phyloP scores from a whole-genome alignment of 305 asterid genomes.

The Stenogyne calaminthoides region DNA sequence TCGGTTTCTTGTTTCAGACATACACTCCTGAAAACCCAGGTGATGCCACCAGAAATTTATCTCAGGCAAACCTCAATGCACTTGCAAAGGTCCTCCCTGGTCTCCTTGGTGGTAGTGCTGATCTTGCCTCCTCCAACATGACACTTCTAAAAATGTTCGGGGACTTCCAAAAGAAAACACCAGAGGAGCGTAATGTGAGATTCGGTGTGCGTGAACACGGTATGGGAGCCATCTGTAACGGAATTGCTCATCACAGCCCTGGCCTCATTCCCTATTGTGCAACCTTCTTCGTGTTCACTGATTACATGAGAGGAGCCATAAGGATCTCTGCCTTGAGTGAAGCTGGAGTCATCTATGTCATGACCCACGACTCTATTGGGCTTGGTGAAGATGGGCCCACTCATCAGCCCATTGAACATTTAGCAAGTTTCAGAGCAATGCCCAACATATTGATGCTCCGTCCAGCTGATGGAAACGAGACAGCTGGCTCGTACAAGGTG shows the following conservation, averaged over 20 bases:
- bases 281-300: slow-evolving; percentile 95
- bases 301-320: slow-evolving; percentile 94
- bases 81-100: slow-evolving; percentile 96
- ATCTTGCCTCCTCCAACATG: slow-evolving; percentile 98
- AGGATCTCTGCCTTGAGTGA: slow-evolving; percentile 80
- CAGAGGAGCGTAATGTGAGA: slow-evolving; percentile 86
- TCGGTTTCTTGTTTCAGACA: slow-evolving; percentile 45
- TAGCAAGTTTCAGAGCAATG: slow-evolving; percentile 98
- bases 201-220: slow-evolving; percentile 96
- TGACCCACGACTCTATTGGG: slow-evolving; percentile 98
- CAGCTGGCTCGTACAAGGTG: slow-evolving; percentile 90
- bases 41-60: slow-evolving; percentile 89
- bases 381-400: slow-evolving; percentile 99
- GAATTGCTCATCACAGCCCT: slow-evolving; percentile 85
- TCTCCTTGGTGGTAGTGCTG: slow-evolving; percentile 94
- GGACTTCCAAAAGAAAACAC: slow-evolving; percentile 85
- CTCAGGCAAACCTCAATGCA: slow-evolving; percentile 81
- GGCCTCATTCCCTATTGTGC: slow-evolving; percentile 91
- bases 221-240: slow-evolving; percentile 94
- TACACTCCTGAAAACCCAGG: slow-evolving; percentile 90
- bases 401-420: slow-evolving; percentile 94
- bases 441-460: slow-evolving; percentile 94
- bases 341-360: slow-evolving; percentile 87
- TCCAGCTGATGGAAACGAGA: slow-evolving; percentile 97
- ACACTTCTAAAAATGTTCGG: slow-evolving; percentile 88